Evolutionary conservation across 768 basidiomycete genomes (phyloP), one percentile per base, ranked within the genome.

Genomic region (Suillus discolor): DNA sequence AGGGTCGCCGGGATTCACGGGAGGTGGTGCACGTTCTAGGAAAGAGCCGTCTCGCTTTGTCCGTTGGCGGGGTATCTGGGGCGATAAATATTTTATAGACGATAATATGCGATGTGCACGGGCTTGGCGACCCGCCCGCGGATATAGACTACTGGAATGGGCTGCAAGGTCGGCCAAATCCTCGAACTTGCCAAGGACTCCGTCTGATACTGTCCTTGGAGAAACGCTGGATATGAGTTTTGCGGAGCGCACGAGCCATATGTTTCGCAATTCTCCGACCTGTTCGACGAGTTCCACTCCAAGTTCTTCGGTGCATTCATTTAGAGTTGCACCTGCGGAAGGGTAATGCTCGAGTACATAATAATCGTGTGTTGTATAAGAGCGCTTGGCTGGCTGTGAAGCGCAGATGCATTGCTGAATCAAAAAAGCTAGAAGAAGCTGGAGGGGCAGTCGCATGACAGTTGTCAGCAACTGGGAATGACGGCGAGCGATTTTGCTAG

Each of bases 271-370:
- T 73, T 96, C 90, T 61, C 97, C 96, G 31, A 89, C 90, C 70
- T 87, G 91, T 73, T 96, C 94, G 64, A 99, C 90, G 57, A 97
- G 79, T 78, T 98, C 91, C 25, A 94, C 89, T 16, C 88, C 89
- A 13, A 99, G 83, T 0, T 80, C 75, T 8, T 74, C 57, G 7
- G 88, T 84, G 65, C 90, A 82, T 68, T 92, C 87, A 64, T 78
- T 77, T 67, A 92, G 83, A 69, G 88, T 83, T 69, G 84, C 82
- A 82, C 82, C 67, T 11, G 79, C 75, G 7, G 73, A 71, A 54
- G 91, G 86, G 70, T 83, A 77, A 71, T 92, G 87, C 70, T 89
- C 88, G 36, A 94, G 72, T 62, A 90, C 85, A 81, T 96, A 98
- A 81, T 99, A 99, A 71, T 90, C 82, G 77, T 92, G 88, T 16